phyloP scores from a whole-genome alignment of 2,329 filamentous ascomycete genomes.

The Cryphonectria naterciae region DNA sequence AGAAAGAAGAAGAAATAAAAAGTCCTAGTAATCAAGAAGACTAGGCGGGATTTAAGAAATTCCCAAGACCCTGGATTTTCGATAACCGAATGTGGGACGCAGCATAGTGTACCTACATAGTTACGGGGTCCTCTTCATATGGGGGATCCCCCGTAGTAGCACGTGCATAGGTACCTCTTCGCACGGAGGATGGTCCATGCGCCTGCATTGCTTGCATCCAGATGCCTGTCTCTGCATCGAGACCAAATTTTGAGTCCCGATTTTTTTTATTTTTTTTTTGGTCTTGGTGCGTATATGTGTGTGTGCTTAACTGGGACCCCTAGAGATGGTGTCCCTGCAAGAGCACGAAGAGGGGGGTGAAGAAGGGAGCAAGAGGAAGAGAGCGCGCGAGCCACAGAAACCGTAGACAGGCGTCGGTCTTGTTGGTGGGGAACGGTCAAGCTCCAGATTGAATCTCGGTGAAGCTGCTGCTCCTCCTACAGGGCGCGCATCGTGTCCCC shows the following conservation, averaged over 20 bases:
- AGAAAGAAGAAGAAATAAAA: not conserved
- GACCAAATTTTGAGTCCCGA: not conserved
- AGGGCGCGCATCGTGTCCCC: not conserved
- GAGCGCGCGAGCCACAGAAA: not conserved
- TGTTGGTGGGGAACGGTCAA: not conserved
- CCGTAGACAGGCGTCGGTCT: not conserved
- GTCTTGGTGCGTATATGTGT: too few relatives aligned
- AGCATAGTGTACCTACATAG: not conserved
- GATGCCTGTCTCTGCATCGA: slow-evolving; percentile 15
- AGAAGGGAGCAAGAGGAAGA: too few relatives aligned
- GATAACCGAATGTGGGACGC: slow-evolving; percentile 7
- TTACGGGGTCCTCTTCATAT: not conserved
- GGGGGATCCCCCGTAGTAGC: not conserved
- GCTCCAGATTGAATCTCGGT: slow-evolving; percentile 2
- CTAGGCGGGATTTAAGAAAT: slow-evolving; percentile 6
- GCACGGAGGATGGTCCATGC: slow-evolving; percentile 12
- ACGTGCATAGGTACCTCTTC: not conserved
- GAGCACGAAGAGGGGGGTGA: too few relatives aligned
- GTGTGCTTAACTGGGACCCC: too few relatives aligned
- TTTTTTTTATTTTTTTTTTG: not conserved
- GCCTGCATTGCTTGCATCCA: slow-evolving; percentile 10
- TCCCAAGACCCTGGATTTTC: slow-evolving; percentile 6
- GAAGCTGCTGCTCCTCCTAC: not conserved
- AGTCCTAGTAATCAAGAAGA: not conserved
- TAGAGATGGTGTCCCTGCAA: too few relatives aligned